Percentiles rank a stretch among this genome's conserved stretches.
phyloP scores from a whole-genome alignment of 192 early-diverging fungal species.

The Coemansia sp. region DNA sequence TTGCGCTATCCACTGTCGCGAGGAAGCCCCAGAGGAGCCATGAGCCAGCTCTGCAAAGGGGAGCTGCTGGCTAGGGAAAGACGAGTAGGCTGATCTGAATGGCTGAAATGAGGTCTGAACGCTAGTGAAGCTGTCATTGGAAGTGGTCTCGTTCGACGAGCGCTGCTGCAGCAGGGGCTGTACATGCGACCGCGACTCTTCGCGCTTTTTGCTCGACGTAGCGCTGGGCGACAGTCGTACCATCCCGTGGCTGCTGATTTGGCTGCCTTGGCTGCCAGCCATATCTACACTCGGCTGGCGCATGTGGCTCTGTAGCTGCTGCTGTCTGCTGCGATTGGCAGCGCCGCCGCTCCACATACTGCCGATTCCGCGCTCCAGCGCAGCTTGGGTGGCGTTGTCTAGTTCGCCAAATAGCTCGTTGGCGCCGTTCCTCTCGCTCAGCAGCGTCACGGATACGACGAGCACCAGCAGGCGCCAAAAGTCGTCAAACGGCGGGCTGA shows the following conservation, averaged over 20 bases:
- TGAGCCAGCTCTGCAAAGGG: slow-evolving; percentile 1
- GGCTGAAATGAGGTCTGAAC: slow-evolving; percentile 29
- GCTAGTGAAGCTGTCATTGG: slow-evolving; percentile 30
- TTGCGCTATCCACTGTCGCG: slow-evolving; percentile 8
- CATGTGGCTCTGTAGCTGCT: neutral
- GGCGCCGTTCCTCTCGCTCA: slow-evolving; percentile 45
- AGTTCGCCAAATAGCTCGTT: slow-evolving; percentile 21
- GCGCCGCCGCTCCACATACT: slow-evolving; percentile 28
- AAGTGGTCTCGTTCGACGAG: neutral
- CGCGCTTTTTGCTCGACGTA: neutral
- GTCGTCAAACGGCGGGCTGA: slow-evolving; percentile 38
- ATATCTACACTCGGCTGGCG: neutral
- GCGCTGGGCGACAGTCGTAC: slow-evolving; percentile 6
- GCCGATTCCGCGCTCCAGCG: slow-evolving; percentile 29
- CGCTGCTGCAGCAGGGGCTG: neutral
- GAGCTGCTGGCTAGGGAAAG: slow-evolving; percentile 13
- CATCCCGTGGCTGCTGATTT: slow-evolving; percentile 1
- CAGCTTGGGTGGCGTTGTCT: slow-evolving; percentile 15
- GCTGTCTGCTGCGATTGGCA: neutral
- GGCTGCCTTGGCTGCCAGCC: slow-evolving; percentile 2
- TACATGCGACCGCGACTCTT: neutral
- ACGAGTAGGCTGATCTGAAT: slow-evolving; percentile 39
- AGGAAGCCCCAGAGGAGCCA: neutral
- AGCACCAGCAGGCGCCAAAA: slow-evolving; percentile 44
- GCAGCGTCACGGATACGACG: slow-evolving; percentile 42